Base-by-base conservation (phyloP, 2,329 filamentous ascomycete species). In the Microdochium nivale region DNA sequence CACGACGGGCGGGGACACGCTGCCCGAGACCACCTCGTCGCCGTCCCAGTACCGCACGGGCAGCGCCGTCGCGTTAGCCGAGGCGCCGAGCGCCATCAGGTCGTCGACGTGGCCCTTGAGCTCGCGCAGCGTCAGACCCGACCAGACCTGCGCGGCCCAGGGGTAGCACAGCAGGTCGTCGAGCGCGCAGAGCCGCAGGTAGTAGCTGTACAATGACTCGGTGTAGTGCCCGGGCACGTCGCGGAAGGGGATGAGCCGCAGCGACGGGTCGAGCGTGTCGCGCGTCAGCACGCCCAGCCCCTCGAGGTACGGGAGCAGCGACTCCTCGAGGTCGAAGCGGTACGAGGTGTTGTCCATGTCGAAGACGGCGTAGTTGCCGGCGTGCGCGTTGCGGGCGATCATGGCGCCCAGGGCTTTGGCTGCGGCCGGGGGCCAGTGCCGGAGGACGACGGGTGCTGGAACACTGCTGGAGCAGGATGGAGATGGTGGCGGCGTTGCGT, bases 301-400 rank as follows among this genome's bases (percentile, higher is more conserved):
- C 54, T 74, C 71, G 48, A 74, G 69, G 44, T 60, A 74, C 2
- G 71, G 70, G 50, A 74, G 59, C 49, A 74, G 60, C 2, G 69
- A 71, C 59, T 74, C 71, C 51, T 73, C 70, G 11, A 74, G 56
- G 49, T 74, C 71, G 49, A 61, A 71, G 48, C 63, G 65, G 35
- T 67, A 74, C 55, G 65, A 67, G 2, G 71, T 74, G 59, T 74
- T 73, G 62, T 74, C 71, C 71, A 73, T 73, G 60, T 74, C 69
- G 47, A 72, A 72, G 24, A 68, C 63, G 13, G 70, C 69, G 46
- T 69, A 72, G 49, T 63, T 62, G 24, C 66, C 66, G 47, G 61
- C 55, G 60, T 71, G 60, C 23, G 67, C 67, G 51, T 72, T 71
- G 50, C 58, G 58, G 1, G 59, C 56, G 51, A 72, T 71, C 69